Evolutionary conservation across 192 early-diverging fungal species (phyloP), one percentile per base, ranked within the genome.

Genomic region (Coemansia sp.): DNA sequence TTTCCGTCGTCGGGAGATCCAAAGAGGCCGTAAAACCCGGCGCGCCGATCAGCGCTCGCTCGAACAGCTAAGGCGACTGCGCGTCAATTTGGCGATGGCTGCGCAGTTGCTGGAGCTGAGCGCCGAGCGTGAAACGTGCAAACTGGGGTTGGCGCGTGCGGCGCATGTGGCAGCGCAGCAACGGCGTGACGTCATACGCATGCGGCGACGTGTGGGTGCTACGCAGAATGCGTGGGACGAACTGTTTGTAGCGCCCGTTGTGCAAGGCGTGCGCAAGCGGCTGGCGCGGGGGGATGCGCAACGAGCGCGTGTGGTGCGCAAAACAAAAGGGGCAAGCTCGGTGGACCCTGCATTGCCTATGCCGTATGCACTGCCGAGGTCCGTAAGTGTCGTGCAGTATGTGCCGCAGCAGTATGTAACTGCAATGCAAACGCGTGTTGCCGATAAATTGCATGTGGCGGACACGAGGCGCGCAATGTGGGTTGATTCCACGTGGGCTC

Each of bases 1-100:
- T 69, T 99, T 99, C 85, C 90, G 97, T 54, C 90, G 91, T 48
- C 88, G 97, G 59, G 97, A 99, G 72, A 86, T 94, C 57, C 92
- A 91, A 64, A 84, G 87, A 20, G 72, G 93, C 21, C 89, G 95
- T 34, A 96, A 95, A 67, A 93, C 93, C 3, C 72, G 94, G 47
- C 88, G 93, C 11, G 87, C 88, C 5, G 97, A 99, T 64, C 84
- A 88, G 47, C 87, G 89, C 51, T 90, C 92, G 2, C 66, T 97
- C 26, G 94, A 98, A 56, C 90, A 94, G 59, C 83, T 98, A 23
- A 84, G 88, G 19, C 87, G 87, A 59, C 68, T 99, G 52, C 90
- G 89, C 28, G 71, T 82, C 57, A 92, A 97, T 59, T 83, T 99
- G 86, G 84, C 88, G 26, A 77, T 68, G 22, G 93, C 89, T 0